phyloP scores from a whole-genome alignment of 345 rosid genomes.

The Geranium rotundifolium region DNA sequence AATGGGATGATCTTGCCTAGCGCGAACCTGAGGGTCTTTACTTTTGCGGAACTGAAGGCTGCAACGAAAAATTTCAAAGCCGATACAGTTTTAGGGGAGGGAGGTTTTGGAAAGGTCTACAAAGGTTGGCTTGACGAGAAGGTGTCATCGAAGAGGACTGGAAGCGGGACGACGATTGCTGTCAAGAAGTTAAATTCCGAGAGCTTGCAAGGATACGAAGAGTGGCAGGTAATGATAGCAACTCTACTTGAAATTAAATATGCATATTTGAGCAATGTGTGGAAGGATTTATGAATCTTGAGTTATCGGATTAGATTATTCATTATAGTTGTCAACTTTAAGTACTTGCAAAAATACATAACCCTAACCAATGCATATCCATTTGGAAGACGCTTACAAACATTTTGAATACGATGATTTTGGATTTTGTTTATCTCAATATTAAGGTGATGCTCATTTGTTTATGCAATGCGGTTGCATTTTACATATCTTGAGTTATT shows the following conservation, averaged over 20 bases:
- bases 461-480: too few species aligned
- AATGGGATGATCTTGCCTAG: slow-evolving; percentile 31
- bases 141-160: slow-evolving; percentile 28
- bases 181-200: slow-evolving; percentile 82
- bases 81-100: slow-evolving; percentile 80
- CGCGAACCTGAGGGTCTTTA: slow-evolving; percentile 54
- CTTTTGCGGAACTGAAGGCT: slow-evolving; percentile 52
- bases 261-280: too few species aligned
- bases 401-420: too few species aligned
- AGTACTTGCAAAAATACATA: too few species aligned
- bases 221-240: slow-evolving; percentile 64
- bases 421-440: too few species aligned
- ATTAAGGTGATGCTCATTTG: too few species aligned
- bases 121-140: slow-evolving; percentile 96
- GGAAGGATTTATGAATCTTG: too few species aligned
- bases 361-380: too few species aligned
- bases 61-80: slow-evolving; percentile 66
- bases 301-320: too few species aligned
- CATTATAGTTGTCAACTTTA: too few species aligned
- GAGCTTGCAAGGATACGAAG: slow-evolving; percentile 88
- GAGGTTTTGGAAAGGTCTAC: slow-evolving; percentile 88
- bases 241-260: slow-evolving; percentile 8
- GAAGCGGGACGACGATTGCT: slow-evolving; percentile 59
- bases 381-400: too few species aligned
- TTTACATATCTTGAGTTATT: too few species aligned